Conservation (phyloP, 2,329 filamentous ascomycete genomes). For the Fusarium sp. region DNA sequence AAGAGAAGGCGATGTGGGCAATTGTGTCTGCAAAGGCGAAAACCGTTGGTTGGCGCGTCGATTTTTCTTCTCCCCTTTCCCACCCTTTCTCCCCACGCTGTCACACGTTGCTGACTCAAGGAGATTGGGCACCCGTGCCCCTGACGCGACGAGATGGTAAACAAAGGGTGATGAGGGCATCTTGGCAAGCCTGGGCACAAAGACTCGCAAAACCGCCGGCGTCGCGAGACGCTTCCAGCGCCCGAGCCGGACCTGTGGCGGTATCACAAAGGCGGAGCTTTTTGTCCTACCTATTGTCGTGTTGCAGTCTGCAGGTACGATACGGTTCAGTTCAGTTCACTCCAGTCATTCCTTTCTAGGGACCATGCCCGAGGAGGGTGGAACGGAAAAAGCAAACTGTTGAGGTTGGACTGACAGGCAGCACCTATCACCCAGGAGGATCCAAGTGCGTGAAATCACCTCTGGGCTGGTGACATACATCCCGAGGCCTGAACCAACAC, state of each 20-base stretch:
- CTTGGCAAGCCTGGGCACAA: not conserved
- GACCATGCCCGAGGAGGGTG: constrained; percentile 17
- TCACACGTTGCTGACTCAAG: constrained; percentile 6
- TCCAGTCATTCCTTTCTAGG: constrained; percentile 5
- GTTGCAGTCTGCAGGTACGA: constrained; percentile 1
- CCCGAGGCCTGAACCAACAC: constrained; percentile 2
- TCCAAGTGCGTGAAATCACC: not conserved
- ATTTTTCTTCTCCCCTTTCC: not conserved
- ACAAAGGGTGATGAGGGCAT: constrained; percentile 19
- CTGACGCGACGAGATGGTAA: constrained; percentile 21
- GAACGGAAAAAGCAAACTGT: constrained; percentile 5
- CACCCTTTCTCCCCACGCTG: not conserved
- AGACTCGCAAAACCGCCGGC: constrained; percentile 22
- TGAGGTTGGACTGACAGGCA: not conserved
- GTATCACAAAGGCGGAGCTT: constrained; percentile 11
- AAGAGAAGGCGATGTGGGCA: constrained; percentile 11
- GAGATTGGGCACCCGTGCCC: constrained; percentile 6
- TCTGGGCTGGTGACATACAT: not conserved
- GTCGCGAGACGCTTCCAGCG: constrained; percentile 16
- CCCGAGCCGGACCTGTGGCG: constrained; percentile 18
- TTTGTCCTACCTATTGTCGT: constrained; percentile 1
- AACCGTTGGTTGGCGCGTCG: constrained; percentile 6
- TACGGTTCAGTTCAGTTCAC: not conserved
- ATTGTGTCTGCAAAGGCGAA: constrained; percentile 4
- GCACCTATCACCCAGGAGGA: constrained; percentile 8